A percentile compares a stretch with the other conserved stretches of the same genome.
Conservation (phyloP, 1,284 basidiomycete species). For the Boletus semigastroideus region DNA sequence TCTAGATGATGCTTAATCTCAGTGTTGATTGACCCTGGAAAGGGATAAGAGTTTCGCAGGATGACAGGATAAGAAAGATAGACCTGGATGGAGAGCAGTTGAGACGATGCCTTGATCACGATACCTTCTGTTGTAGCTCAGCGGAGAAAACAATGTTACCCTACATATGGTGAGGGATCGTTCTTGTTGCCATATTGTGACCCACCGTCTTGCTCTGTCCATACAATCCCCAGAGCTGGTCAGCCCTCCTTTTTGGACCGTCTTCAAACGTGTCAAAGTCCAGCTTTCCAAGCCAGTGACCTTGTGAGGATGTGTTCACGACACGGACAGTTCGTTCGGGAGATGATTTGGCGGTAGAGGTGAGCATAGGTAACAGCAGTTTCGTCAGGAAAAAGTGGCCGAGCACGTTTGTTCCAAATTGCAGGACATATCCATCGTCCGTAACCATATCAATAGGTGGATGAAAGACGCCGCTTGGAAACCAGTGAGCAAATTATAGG, state of each 20-base stretch:
- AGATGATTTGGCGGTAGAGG: slow-evolving; percentile 31
- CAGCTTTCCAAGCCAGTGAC: background rate
- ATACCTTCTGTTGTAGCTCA: slow-evolving; percentile 37
- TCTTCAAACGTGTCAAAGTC: slow-evolving; percentile 10
- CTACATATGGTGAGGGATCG: slow-evolving; percentile 12
- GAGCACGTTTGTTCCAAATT: slow-evolving; percentile 63
- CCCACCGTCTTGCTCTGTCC: slow-evolving; percentile 11
- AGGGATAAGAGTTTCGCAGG: background rate
- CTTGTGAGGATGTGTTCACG: slow-evolving; percentile 9
- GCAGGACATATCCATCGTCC: slow-evolving; percentile 58
- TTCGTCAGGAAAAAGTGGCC: slow-evolving; percentile 44
- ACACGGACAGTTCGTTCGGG: slow-evolving; percentile 16
- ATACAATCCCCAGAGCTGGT: slow-evolving; percentile 1
- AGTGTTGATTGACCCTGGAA: slow-evolving; percentile 14
- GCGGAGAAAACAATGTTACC: slow-evolving; percentile 30
- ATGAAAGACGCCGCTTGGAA: slow-evolving; percentile 55
- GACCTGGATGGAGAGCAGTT: slow-evolving; percentile 34
- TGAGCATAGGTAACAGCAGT: slow-evolving; percentile 41
- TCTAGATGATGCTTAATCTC: slow-evolving; percentile 22
- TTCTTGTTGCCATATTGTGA: background rate
- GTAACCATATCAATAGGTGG: slow-evolving; percentile 46
- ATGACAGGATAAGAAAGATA: background rate
- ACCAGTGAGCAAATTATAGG: background rate
- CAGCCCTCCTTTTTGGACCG: slow-evolving; percentile 7
- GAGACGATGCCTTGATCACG: slow-evolving; percentile 35